Base-by-base conservation (phyloP, 768 basidiomycete genomes). In the Tephrocybe sp. region DNA sequence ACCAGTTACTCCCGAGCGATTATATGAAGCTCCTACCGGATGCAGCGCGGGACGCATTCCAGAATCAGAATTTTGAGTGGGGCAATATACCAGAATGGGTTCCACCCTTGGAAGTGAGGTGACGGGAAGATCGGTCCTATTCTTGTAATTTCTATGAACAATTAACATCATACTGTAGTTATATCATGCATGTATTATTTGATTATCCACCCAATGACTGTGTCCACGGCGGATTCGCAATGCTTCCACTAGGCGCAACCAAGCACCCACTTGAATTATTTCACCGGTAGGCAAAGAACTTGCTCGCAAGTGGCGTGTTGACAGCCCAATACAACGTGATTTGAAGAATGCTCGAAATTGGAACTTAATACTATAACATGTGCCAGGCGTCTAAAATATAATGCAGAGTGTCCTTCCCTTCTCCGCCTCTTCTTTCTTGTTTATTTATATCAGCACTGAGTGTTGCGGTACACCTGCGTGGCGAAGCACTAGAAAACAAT, bases 51-150 rank as follows among this genome's bases (percentile, higher is more conserved):
- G 75, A 77, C 5, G 82, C 83, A 32, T 89, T 89, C 58, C 60
- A 69, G 54, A 66, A 66, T 16, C 67, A 70, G 46, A 80, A 67
- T 65, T 91, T 90, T 57, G 82, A 81, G 59, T 86, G 80, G 80
- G 83, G 62, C 40, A 76, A 77, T 52, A 74, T 91, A 39, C 88
- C 88, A 1, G 86, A 87, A 50, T 89, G 83, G 82, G 71, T 84
- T 48, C 89, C 88, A 31, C 89, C 87, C 8, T 57, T 78, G 45
- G 79, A 82, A 59, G 60, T 83, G 50, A 70, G 83, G 49, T 83
- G 70, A 68, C 35, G 18, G 32, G 15, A 12, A 30, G 6, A 30
- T 30, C 28, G 28, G n/a, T n/a, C 5, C n/a, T 5, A 38, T 37
- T 30, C 9, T 38, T 30, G 27, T 47, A 47, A n/a, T 47, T 28